Percentiles rank a stretch among this genome's conserved stretches.
These are phyloP conservation scores for Willaertia magna DNA, from an alignment of 208 protist species.

Conservation along the genomic window DNA sequence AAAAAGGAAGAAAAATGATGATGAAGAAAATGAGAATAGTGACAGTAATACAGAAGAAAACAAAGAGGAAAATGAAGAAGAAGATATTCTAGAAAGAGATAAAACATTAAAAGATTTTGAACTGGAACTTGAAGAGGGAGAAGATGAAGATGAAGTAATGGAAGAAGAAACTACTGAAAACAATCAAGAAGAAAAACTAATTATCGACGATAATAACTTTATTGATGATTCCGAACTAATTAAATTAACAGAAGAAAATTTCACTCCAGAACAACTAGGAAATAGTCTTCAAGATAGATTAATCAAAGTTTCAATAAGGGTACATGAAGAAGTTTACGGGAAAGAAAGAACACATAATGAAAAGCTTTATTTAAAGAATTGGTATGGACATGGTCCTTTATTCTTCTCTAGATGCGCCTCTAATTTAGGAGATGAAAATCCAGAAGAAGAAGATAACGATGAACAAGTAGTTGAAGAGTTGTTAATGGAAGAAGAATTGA, in stretches of 20 bases:
- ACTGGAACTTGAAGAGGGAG: neutral
- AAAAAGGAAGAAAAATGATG: no score
- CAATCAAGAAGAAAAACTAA: no score
- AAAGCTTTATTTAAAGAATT: neutral
- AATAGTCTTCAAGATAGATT: neutral
- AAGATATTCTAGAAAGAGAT: neutral
- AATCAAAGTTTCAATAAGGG: neutral
- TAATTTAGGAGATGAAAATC: neutral
- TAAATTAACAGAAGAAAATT: neutral
- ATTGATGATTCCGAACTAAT: neutral
- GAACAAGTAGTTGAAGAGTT: no score
- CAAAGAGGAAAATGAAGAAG: no score
- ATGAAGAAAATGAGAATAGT: no score
- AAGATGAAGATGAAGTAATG: neutral
- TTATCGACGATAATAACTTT: neutral
- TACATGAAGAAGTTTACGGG: neutral
- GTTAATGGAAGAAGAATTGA: neutral
- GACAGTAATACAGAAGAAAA: no score
- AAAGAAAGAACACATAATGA: neutral
- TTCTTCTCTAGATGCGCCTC: neutral
- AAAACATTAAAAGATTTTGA: neutral
- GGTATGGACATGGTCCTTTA: neutral
- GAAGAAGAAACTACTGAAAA: no score
- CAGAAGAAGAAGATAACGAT: neutral
- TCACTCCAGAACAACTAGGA: neutral